Evolutionary conservation across 345 rosid genomes (phyloP).

Genomic region (Hibiscus mutabilis): DNA sequence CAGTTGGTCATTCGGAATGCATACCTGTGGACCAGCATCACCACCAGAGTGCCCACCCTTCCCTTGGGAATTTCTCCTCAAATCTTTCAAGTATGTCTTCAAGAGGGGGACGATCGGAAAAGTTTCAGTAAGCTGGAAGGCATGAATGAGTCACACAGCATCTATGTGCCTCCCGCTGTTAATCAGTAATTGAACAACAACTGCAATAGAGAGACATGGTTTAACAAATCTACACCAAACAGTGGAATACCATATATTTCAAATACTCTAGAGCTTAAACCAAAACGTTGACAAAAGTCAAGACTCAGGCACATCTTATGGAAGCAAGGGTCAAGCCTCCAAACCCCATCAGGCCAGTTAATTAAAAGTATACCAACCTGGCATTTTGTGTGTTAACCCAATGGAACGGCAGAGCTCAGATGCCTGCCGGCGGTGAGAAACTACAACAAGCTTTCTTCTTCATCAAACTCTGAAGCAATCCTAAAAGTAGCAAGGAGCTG

Average conservation of each 20-base stretch:
- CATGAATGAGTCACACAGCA: conserved; percentile 47
- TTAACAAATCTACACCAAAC: not conserved
- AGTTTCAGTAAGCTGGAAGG: conserved; percentile 43
- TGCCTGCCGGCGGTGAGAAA: too few relatives aligned
- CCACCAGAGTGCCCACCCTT: conserved; percentile 24
- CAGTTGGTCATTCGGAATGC: not conserved
- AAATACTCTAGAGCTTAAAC: not conserved
- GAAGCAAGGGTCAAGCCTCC: too few relatives aligned
- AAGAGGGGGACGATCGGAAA: conserved; percentile 48
- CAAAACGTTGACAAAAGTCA: too few relatives aligned
- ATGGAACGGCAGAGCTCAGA: too few relatives aligned
- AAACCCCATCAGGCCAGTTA: too few relatives aligned
- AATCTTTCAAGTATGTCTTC: conserved; percentile 44
- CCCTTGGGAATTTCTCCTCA: conserved; percentile 53
- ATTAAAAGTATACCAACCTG: too few relatives aligned
- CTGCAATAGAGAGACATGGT: conserved; percentile 24
- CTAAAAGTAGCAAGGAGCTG: conserved; percentile 63
- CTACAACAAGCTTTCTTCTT: too few relatives aligned
- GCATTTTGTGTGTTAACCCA: conserved; percentile 9
- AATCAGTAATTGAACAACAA: conserved; percentile 37
- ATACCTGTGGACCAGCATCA: conserved; percentile 32
- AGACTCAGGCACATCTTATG: too few relatives aligned
- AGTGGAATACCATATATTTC: not conserved
- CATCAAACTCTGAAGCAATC: conserved; percentile 28
- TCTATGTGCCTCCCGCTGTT: conserved; percentile 43